phyloP scores from a whole-genome alignment of 139 green algal genomes.

The Micromonas pusilla region DNA sequence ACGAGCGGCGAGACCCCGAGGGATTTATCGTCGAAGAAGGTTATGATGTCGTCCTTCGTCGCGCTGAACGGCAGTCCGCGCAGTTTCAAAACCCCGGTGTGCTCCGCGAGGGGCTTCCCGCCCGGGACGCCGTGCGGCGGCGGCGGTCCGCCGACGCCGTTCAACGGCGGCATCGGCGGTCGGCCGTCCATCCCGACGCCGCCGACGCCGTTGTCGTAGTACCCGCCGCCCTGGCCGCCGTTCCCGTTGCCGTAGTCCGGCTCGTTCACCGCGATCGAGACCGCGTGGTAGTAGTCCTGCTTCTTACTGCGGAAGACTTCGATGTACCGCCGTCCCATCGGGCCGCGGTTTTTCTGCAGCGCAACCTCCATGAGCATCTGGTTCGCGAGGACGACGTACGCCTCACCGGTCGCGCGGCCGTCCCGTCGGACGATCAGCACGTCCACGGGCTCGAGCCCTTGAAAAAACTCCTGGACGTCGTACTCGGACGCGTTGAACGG shows the following conservation, averaged over 20 bases:
- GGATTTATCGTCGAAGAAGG: constrained; percentile 55
- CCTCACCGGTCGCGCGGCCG: constrained; percentile 29
- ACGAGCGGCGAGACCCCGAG: constrained; percentile 40
- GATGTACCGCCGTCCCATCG: constrained; percentile 75
- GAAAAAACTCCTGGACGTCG: constrained; percentile 64
- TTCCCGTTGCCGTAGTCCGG: constrained; percentile 34
- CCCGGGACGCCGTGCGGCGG: constrained; percentile 2
- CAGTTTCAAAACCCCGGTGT: constrained; percentile 57
- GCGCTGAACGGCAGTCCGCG: constrained; percentile 74
- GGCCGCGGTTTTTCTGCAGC: constrained; percentile 48
- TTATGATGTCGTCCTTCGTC: constrained; percentile 50
- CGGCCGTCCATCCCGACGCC: too few relatives aligned
- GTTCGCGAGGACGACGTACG: constrained; percentile 39
- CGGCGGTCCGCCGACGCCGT: constrained; percentile 29
- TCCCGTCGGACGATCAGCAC: constrained; percentile 31
- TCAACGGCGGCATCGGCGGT: too few relatives aligned
- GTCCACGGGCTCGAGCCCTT: constrained; percentile 42
- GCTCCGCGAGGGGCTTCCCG: constrained; percentile 15
- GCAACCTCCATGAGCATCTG: background rate
- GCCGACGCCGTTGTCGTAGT: background rate
- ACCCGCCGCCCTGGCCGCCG: constrained; percentile 7
- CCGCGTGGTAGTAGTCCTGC: constrained; percentile 33
- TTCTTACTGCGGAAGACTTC: constrained; percentile 46
- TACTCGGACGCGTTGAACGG: constrained; percentile 62
- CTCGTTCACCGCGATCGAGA: constrained; percentile 33